Base-by-base conservation (phyloP, 352 stramenopile genomes). In the Peronospora destructor region DNA sequence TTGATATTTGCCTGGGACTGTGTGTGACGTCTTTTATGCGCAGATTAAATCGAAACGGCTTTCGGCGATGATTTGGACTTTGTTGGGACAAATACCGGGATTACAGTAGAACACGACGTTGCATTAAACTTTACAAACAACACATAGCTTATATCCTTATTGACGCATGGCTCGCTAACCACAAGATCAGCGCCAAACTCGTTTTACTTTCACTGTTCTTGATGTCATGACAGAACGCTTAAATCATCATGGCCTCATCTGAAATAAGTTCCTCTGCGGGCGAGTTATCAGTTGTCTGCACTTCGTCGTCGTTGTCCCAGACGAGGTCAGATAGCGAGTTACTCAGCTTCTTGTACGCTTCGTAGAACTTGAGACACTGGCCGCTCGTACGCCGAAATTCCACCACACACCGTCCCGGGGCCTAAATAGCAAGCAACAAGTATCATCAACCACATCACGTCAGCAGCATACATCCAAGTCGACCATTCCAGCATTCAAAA, bases 191-290 rank as follows among this genome's bases (percentile, higher is more conserved):
- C 19, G 3, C 19, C 19, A 1, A 21, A 21, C 3, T 21, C 3
- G 26, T 30, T 46, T 30, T 47, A 17, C 19, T 21, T n/a, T 10
- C 10, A 34, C 6, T 40, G n/a, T n/a, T n/a, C n/a, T n/a, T n/a
- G n/a, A n/a, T n/a, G n/a, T n/a, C 33, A 37, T 39, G 33, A 32
- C 38, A 23, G 25, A n/a, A 37, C 14, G 13, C 41, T 41, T 84
- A 90, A 57, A 87, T 87, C 79, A 90, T 90, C 66, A 87, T 83
- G 42, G 73, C 74, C 50, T 87, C 76, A 47, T 90, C 79, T 13
- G 76, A 87, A 41, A 87, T 85, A 41, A 87, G 63, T 48, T 90
- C 79, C 40, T 90, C 79, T 16, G 59, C 65, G 30, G 59, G 66
- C 13, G 71, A 73, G 21, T 59, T 56, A 28, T 50, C 40, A 17